These are phyloP conservation scores for Mortierella sp. DNA, from an alignment of 371 early-diverging fungal species.

Conservation along the genomic window DNA sequence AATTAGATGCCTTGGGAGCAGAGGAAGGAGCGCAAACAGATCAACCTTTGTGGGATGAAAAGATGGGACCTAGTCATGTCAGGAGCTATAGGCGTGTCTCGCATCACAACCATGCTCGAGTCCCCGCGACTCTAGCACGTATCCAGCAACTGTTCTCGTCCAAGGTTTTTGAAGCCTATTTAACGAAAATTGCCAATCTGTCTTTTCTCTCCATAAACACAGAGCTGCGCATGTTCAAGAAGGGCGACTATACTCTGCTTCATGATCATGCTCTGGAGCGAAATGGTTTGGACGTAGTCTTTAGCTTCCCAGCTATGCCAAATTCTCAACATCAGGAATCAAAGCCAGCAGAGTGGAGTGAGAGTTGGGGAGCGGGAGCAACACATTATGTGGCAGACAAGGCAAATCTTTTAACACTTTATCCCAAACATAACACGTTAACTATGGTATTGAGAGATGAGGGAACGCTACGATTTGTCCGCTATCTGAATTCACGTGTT, in stretches of 20 bases:
- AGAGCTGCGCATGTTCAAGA: conserved; percentile 65
- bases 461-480: conserved; percentile 68
- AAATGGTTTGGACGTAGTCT: conserved; percentile 65
- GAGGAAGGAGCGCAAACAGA: conserved; percentile 27
- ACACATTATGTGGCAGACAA: conserved; percentile 69
- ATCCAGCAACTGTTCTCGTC: conserved; percentile 59
- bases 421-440: conserved; percentile 64
- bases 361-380: conserved; percentile 63
- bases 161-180: conserved; percentile 54
- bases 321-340: conserved; percentile 1
- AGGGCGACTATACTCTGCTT: conserved; percentile 69
- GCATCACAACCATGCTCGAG: conserved; percentile 11
- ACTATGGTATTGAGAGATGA: conserved; percentile 65
- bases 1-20: conserved; percentile 30
- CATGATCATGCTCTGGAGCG: conserved; percentile 68
- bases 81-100: conserved; percentile 52
- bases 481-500: conserved; percentile 62
- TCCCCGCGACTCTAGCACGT: conserved; percentile 28
- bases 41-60: conserved; percentile 23
- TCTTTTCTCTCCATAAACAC: conserved; percentile 23
- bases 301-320: conserved; percentile 54
- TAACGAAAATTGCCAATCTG: conserved; percentile 56
- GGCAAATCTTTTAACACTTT: conserved; percentile 63
- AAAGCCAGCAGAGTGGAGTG: conserved; percentile 55
- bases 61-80: conserved; percentile 61